Evolutionary conservation across 2,329 filamentous ascomycete species (phyloP).

Genomic region (Laburnicola sp.): DNA sequence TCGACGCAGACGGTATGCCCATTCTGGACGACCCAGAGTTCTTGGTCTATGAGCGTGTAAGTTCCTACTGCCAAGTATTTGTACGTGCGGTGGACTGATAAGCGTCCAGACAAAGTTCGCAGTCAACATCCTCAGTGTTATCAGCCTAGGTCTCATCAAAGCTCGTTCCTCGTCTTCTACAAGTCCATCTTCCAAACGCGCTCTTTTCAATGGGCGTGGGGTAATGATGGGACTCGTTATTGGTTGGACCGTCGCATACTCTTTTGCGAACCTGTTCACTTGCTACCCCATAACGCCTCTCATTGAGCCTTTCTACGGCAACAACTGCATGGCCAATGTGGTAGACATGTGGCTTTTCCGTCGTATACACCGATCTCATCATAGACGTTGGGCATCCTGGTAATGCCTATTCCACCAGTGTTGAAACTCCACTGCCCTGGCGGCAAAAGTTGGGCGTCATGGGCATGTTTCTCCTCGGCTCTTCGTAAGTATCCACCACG

Average conservation of each 20-base stretch:
- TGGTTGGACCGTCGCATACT: conserved; percentile 15
- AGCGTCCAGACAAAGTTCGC: conserved; percentile 18
- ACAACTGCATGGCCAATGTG: conserved; percentile 10
- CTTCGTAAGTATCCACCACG: conserved; percentile 2
- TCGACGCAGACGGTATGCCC: conserved; percentile 7
- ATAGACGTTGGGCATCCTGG: conserved; percentile 9
- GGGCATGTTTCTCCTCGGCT: conserved; percentile 12
- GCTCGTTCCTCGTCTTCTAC: conserved; percentile 26
- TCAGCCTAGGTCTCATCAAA: conserved; percentile 21
- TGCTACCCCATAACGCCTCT: conserved; percentile 18
- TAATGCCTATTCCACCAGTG: conserved; percentile 15
- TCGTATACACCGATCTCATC: conserved; percentile 10
- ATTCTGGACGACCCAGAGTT: conserved; percentile 13
- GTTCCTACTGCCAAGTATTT: not conserved
- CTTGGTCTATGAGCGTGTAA: conserved; percentile 10
- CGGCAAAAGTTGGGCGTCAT: conserved; percentile 9
- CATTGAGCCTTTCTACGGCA: conserved; percentile 18
- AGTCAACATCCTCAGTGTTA: conserved; percentile 16
- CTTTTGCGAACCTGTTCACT: conserved; percentile 15
- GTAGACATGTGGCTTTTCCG: conserved; percentile 10
- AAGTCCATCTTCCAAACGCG: conserved; percentile 18
- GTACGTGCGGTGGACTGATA: not conserved
- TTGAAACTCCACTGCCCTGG: conserved; percentile 7
- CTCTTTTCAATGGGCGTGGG: conserved; percentile 13
- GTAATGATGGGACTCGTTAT: conserved; percentile 12